Percentiles rank a stretch among this genome's conserved stretches.
phyloP scores from a whole-genome alignment of 2,329 filamentous ascomycete genomes.

The Claviceps capensis region DNA sequence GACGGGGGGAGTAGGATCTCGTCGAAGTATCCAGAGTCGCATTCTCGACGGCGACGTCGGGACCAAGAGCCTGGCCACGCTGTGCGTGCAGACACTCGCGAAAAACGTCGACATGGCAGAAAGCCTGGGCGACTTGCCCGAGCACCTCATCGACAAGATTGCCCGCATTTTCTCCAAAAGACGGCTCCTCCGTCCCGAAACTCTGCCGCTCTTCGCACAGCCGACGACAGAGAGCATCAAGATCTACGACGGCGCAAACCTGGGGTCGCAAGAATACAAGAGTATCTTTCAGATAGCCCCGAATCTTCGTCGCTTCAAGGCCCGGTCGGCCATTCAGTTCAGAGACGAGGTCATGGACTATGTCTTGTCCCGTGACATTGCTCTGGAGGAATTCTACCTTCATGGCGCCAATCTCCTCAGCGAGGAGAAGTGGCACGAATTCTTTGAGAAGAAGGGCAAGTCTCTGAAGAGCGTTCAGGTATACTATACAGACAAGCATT shows the following conservation, averaged over 20 bases:
- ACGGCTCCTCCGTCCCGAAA: constrained; percentile 39
- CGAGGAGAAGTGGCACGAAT: constrained; percentile 58
- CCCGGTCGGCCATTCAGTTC: constrained; percentile 81
- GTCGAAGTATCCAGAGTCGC: constrained; percentile 70
- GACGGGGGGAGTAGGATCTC: constrained; percentile 41
- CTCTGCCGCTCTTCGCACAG: constrained; percentile 43
- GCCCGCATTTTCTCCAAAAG: constrained; percentile 47
- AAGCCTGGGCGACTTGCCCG: constrained; percentile 45
- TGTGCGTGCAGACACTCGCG: constrained; percentile 49
- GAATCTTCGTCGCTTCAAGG: constrained; percentile 53
- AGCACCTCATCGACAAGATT: constrained; percentile 42
- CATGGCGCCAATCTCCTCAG: constrained; percentile 76
- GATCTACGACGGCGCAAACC: constrained; percentile 47
- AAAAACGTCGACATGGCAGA: constrained; percentile 50
- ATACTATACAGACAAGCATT: constrained; percentile 71
- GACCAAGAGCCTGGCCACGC: constrained; percentile 51
- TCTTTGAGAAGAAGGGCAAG: constrained; percentile 52
- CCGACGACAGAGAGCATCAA: constrained; percentile 35
- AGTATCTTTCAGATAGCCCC: constrained; percentile 68
- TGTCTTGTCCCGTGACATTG: constrained; percentile 55
- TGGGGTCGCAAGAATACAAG: constrained; percentile 64
- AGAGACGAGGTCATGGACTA: constrained; percentile 77
- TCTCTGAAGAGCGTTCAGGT: constrained; percentile 58
- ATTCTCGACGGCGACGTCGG: constrained; percentile 66
- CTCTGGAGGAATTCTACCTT: constrained; percentile 61